A percentile compares a stretch with the other conserved stretches of the same genome.
phyloP scores from a whole-genome alignment of 768 basidiomycete species.

The Rhizopogon roseolus region DNA sequence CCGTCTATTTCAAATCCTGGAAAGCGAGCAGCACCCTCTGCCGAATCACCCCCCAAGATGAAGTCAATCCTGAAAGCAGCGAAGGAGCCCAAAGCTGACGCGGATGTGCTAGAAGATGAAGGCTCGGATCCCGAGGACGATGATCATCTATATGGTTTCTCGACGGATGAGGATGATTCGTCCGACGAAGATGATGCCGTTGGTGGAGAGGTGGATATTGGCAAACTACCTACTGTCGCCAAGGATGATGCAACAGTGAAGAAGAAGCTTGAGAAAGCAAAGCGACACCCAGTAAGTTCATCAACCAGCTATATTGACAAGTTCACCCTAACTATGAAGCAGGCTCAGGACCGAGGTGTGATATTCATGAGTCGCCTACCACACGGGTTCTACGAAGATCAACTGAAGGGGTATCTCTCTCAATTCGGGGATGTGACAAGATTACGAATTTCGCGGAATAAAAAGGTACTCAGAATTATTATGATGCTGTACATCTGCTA shows the following conservation, averaged over 20 bases:
- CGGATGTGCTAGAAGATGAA: slow-evolving; percentile 1
- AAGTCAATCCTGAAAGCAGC: neutral
- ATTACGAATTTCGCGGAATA: slow-evolving; percentile 87
- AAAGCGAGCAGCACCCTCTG: slow-evolving; percentile 6
- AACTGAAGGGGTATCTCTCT: slow-evolving; percentile 87
- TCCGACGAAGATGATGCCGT: slow-evolving; percentile 71
- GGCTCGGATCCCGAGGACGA: slow-evolving; percentile 23
- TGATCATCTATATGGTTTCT: slow-evolving; percentile 66
- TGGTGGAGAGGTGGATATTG: slow-evolving; percentile 61
- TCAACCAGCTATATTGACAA: neutral
- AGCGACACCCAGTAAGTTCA: slow-evolving; percentile 58
- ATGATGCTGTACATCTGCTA: neutral
- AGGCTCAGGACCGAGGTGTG: slow-evolving; percentile 69
- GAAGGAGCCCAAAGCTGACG: neutral
- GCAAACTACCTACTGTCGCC: slow-evolving; percentile 76
- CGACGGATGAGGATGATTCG: slow-evolving; percentile 69
- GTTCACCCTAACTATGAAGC: neutral
- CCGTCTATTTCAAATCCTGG: slow-evolving; percentile 16
- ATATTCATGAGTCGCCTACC: slow-evolving; percentile 89
- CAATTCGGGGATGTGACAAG: slow-evolving; percentile 93
- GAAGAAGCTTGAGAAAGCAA: slow-evolving; percentile 53
- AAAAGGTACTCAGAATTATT: slow-evolving; percentile 53
- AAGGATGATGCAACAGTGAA: slow-evolving; percentile 85
- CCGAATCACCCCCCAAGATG: slow-evolving; percentile 4
- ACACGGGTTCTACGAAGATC: slow-evolving; percentile 96